Base-by-base conservation (phyloP, 1,139 yeast species). In the Diutina siamensis region DNA sequence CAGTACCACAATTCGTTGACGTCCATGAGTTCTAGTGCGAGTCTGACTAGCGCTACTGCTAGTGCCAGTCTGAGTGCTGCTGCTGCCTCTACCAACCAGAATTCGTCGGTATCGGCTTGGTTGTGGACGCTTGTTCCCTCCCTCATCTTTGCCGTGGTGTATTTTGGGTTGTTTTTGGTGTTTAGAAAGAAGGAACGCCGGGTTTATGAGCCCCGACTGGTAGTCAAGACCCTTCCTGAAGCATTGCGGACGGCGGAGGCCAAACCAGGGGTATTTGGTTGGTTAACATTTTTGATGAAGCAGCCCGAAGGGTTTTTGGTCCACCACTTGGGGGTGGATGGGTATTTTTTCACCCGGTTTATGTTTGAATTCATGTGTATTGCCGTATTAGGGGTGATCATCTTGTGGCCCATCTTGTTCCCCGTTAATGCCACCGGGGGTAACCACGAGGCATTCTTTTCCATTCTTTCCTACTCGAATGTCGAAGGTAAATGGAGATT, bases 371-470 rank as follows among this genome's bases (percentile, higher is more conserved):
- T 84, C 48, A 68, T 77, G 27, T 61, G 74, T 17, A 60, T 85
- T 45, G 75, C 84, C 27, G 56, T 80, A 9, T 57, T 80, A 12
- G 94, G 94, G 1, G 76, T 85, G 47, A 51, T 83, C 31, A 53
- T 83, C 19, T 63, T 81, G 17, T 78, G 86, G 76, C 92, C 96
- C 27, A 76, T 92, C 48, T 67, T 92, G 49, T 70, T 92, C 51
- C 94, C 98, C 0, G 83, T 92, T 45, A 86, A 88, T 61, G 95
- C 94, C 13, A 80, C 95, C 8, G 81, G 85, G 52, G 92, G 94
- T 19, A 69, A 69, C 45, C 67, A 69, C 36, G 64, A 67, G 33
- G 51, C 61, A 12, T 48, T 48, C 25, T 74, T 83, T 47, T 80
- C 81, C 54, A 65, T 74, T 42, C 62, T 83, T 48, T 64, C 84